Base-by-base conservation (phyloP, 1,284 basidiomycete species). In the Afroboletus lepidellus region DNA sequence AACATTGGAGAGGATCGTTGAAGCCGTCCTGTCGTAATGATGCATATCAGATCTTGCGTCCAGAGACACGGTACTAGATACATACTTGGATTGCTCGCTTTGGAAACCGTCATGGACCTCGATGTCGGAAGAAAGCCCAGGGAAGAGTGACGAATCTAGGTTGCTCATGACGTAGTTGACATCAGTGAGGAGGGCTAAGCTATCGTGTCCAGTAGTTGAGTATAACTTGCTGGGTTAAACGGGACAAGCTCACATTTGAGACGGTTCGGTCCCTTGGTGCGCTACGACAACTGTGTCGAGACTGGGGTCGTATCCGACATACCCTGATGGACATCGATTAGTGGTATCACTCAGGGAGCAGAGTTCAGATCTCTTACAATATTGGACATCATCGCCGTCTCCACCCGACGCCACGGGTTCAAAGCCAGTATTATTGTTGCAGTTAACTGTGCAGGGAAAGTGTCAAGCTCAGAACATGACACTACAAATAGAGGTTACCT, bases 101-200 rank as follows among this genome's bases (percentile, higher is more conserved):
- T 61, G 70, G 65, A 87, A 89, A 15, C 85, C 84, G 15, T 63
- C 61, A 63, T 89, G 85, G 0, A 79, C 81, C 55, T 75, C 43
- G 25, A 87, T 73, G 8, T 63, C 60, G 0, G 72, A 67, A 36
- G 73, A 64, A 32, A 85, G 46, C 0, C 81, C 81, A 6, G 84
- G 84, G 72, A 89, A 89, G 12, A 86, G 69, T 0, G 67, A 66
- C 0, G 76, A 46, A 57, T 80, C 72, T 3, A 79, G 67, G 0
- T 41, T 57, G 1, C 55, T 58, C 34, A 77, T 60, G 42, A 70
- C 45, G 53, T 82, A 58, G 41, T 82, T 69, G 0, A 58, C 66
- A 59, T 89, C 84, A 0, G 78, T 84, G 29, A 87, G 49, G 8
- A 79, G 34, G 3, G 81, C 62, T 16, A 75, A 36, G 45, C 82